These are phyloP conservation scores for Seminavis robusta DNA, from an alignment of 108 stramenopile genomes.

Conservation along the genomic window DNA sequence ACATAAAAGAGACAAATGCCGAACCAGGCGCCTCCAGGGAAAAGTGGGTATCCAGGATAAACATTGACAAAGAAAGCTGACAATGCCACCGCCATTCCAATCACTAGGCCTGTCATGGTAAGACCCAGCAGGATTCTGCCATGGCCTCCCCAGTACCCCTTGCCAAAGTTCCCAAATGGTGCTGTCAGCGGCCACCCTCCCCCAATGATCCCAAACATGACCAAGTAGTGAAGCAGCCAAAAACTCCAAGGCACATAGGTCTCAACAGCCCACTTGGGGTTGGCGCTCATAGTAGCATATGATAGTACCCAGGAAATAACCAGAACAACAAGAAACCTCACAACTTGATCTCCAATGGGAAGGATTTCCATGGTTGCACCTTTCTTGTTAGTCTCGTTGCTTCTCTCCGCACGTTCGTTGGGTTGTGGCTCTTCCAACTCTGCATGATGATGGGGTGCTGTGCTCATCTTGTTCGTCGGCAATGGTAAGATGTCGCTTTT, in stretches of 20 bases:
- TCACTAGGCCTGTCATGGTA: not conserved
- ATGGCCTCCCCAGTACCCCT: not conserved
- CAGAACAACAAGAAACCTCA: not conserved
- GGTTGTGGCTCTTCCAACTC: too few species aligned
- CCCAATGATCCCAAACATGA: not conserved
- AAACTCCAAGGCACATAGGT: not conserved
- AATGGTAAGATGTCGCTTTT: too few species aligned
- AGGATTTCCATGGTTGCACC: not conserved
- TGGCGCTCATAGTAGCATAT: slow-evolving; percentile 2
- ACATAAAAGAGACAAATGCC: slow-evolving; percentile 1
- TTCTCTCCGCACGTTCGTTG: too few species aligned
- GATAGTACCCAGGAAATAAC: not conserved
- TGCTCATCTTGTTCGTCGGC: too few species aligned
- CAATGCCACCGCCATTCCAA: not conserved
- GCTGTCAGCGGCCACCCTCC: not conserved
- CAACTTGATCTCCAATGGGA: not conserved
- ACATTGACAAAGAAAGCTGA: slow-evolving; percentile 3
- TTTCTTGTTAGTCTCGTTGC: too few species aligned
- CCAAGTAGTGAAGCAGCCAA: not conserved
- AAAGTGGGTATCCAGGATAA: not conserved
- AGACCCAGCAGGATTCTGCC: not conserved
- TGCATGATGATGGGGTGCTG: too few species aligned
- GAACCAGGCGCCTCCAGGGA: slow-evolving; percentile 1
- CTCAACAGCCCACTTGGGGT: slow-evolving; percentile 3
- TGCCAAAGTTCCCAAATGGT: not conserved